Evolutionary conservation across 345 rosid species (phyloP).

Genomic region (Ricinus communis): DNA sequence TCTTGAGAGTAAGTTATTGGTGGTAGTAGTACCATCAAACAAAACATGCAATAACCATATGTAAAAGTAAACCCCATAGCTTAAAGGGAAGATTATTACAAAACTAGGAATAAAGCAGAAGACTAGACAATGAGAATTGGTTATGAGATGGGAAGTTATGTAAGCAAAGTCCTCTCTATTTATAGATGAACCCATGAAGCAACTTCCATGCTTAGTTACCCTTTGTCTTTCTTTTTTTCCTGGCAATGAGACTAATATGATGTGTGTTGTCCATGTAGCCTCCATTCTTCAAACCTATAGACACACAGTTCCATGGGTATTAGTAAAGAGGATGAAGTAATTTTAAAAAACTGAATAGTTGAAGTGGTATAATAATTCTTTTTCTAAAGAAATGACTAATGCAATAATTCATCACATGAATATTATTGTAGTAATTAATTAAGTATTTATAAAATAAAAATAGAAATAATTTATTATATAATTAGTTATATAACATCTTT

Average conservation of each 20-base stretch:
- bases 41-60: constrained; percentile 15
- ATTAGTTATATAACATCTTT: too few relatives aligned
- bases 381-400: too few relatives aligned
- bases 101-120: background rate
- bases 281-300: constrained; percentile 7
- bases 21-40: constrained; percentile 43
- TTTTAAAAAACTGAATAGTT: too few relatives aligned
- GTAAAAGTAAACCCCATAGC: constrained; percentile 31
- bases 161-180: constrained; percentile 25
- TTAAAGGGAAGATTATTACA: background rate
- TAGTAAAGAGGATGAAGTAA: too few relatives aligned
- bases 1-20: constrained; percentile 40
- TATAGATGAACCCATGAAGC: constrained; percentile 26
- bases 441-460: too few relatives aligned
- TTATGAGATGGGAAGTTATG: constrained; percentile 22
- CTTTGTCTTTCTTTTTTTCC: too few relatives aligned
- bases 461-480: too few relatives aligned
- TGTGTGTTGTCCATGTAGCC: constrained; percentile 15
- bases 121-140: background rate
- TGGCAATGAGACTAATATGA: background rate
- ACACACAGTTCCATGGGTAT: constrained; percentile 5
- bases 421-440: too few relatives aligned
- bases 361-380: too few relatives aligned
- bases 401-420: too few relatives aligned
- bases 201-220: constrained; percentile 5